Evolutionary conservation across 805 yeast genomes (phyloP), one percentile per base, ranked within the genome.

Genomic region (Candida andamanensis): DNA sequence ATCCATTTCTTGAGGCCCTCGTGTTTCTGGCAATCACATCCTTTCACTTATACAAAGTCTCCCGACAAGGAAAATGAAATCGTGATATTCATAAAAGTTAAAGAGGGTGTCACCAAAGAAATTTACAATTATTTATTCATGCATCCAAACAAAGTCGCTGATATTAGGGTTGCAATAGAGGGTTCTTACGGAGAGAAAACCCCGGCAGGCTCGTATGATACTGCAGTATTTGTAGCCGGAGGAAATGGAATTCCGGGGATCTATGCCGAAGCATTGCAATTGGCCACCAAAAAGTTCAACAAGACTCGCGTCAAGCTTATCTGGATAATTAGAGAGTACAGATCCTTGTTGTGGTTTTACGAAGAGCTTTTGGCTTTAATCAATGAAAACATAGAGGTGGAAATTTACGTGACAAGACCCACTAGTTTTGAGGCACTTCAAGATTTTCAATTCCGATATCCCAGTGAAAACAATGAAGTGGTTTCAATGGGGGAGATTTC

Each of bases 11-110:
- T 75, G 26, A 57, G 46, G 20, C 60, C 64, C 26, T 41, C 58
- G 21, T 54, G 71, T 44, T 72, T 76, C 45, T 74, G 80, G 75
- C 80, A 79, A 44, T 76, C 84, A 1, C 85, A 79, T 50, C 86
- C 86, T 3, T 79, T 79, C 42, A 76, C 84, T 0, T 60, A 57
- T 32, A 57, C 63, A 5, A 36, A 41, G 4, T 35, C 42, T 2
- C 22, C 40, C 15, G 39, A 36, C 5, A 35, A 39, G 11, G 36
- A 46, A 6, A 35, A 47, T 26, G 44, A 42, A 14, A 52, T 61
- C n/a, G 37, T 54, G 3, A 45, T 60, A 16, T 60, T 50, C 34
- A 42, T 52, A 14, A 60, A 61, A 39, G 62, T 56, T 14, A 61
- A 61, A 34, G 47, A 50, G 7, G 67, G 67, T 6, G 46, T 61